Percentiles rank a stretch among this genome's conserved stretches.
These are phyloP conservation scores for Saprolegnia parasitica DNA, from an alignment of 352 stramenopile species.

Conservation along the genomic window DNA sequence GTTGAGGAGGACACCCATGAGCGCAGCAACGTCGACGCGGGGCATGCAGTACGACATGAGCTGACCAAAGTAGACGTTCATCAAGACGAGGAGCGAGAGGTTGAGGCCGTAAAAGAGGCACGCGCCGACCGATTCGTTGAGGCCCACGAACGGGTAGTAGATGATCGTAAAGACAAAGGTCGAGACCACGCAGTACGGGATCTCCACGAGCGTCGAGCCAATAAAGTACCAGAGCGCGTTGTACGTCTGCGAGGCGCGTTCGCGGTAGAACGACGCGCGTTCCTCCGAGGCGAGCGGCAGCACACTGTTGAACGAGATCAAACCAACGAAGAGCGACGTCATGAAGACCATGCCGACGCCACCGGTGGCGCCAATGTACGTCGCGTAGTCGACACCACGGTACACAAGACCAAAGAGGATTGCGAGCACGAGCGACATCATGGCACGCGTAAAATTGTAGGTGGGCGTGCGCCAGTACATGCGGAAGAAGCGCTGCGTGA, in stretches of 20 bases:
- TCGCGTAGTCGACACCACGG: conserved; percentile 46
- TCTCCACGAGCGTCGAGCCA: conserved; percentile 73
- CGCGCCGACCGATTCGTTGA: conserved; percentile 31
- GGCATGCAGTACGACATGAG: conserved; percentile 58
- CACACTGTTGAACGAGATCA: conserved; percentile 79
- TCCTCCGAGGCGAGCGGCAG: conserved; percentile 76
- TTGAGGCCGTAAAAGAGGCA: conserved; percentile 58
- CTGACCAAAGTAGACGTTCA: conserved; percentile 62
- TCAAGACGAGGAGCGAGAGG: conserved; percentile 41
- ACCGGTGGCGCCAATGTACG: conserved; percentile 40
- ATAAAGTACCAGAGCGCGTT: conserved; percentile 75
- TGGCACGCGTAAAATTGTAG: conserved; percentile 77
- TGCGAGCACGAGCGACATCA: conserved; percentile 63
- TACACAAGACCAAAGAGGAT: conserved; percentile 76
- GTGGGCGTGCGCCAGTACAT: conserved; percentile 83
- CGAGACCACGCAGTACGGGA: conserved; percentile 48
- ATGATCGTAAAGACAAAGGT: conserved; percentile 45
- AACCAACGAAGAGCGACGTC: conserved; percentile 70
- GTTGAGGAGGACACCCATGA: conserved; percentile 43
- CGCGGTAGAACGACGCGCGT: conserved; percentile 89
- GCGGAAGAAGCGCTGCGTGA: conserved; percentile 58
- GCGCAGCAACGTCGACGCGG: conserved; percentile 40
- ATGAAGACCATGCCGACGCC: conserved; percentile 59
- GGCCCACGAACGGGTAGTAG: conserved; percentile 54
- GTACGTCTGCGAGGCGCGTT: conserved; percentile 89